Percentiles rank a stretch among this genome's conserved stretches.
Conservation (phyloP, 345 rosid genomes). For the Heritiera fomes region DNA sequence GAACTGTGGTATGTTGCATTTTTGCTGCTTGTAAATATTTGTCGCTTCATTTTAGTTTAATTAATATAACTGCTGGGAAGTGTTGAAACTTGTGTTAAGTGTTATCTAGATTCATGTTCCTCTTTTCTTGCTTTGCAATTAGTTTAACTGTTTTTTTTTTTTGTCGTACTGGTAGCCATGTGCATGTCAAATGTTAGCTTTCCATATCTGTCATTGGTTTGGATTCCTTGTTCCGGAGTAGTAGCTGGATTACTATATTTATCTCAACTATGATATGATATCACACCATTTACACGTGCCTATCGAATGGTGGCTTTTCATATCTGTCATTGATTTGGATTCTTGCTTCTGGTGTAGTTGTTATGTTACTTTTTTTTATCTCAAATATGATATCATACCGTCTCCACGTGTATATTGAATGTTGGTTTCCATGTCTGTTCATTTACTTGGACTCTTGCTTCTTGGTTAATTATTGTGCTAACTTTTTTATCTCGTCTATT, state of each 20-base stretch:
- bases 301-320: neutral
- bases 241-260: neutral
- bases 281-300: neutral
- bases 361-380: neutral
- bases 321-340: neutral
- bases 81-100: neutral
- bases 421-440: neutral
- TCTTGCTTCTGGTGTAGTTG: constrained; percentile 34
- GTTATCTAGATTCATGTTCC: neutral
- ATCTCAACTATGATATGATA: neutral
- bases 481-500: neutral
- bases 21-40: neutral
- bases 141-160: neutral
- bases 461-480: neutral
- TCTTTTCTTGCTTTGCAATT: neutral
- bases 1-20: constrained; percentile 80
- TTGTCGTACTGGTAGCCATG: neutral
- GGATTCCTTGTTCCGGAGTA: neutral
- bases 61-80: neutral
- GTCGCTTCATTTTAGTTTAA: neutral
- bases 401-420: neutral
- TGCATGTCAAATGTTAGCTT: neutral
- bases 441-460: neutral
- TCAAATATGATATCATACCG: neutral
- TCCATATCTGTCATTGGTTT: neutral